Evolutionary conservation across 305 asterid species (phyloP).

Genomic region (Solanum hybrid): DNA sequence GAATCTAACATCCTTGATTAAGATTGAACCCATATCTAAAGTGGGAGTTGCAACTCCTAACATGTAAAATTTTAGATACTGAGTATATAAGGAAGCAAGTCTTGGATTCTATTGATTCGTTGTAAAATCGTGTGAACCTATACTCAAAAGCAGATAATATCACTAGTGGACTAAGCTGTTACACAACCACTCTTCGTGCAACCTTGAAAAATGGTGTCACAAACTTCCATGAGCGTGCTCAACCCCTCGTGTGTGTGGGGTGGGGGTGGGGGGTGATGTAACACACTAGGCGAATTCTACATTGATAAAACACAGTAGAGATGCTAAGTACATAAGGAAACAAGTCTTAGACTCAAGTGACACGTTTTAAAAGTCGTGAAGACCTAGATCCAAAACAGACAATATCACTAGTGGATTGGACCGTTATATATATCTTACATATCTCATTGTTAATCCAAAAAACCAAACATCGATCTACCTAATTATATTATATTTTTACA

Average conservation of each 20-base stretch:
- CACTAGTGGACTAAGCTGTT: neutral
- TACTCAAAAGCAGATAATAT: neutral
- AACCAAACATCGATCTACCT: neutral
- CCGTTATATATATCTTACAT: neutral
- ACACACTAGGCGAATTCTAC: neutral
- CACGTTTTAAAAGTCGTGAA: neutral
- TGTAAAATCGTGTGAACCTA: neutral
- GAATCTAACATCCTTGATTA: neutral
- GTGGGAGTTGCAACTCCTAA: neutral
- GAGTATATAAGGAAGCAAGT: neutral
- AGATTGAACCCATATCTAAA: neutral
- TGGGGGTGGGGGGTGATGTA: neutral
- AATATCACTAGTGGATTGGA: neutral
- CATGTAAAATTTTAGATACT: neutral
- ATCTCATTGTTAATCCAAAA: neutral
- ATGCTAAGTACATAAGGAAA: neutral
- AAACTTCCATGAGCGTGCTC: neutral
- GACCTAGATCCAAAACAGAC: neutral
- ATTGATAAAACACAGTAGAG: neutral
- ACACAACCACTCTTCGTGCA: neutral
- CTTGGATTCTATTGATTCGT: neutral
- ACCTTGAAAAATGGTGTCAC: neutral
- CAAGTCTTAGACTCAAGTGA: neutral
- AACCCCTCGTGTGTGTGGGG: neutral
- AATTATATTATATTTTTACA: neutral